Percentiles rank a stretch among this genome's conserved stretches.
Evolutionary conservation across 257 asterid species (phyloP).

Genomic region (Dorcoceras hygrometricum): DNA sequence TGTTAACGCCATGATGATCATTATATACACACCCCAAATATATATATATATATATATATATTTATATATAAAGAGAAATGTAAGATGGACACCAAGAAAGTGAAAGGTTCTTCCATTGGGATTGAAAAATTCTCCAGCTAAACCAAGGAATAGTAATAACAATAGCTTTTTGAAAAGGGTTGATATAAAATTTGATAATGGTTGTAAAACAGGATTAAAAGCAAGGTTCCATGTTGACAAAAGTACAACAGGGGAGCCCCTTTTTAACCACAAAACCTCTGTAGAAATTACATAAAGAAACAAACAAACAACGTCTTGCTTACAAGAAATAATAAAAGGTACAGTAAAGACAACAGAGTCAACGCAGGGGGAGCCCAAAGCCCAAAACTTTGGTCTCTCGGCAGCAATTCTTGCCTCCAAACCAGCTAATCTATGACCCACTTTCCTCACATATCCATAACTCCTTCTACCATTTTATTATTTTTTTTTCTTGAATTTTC

Average conservation of each 20-base stretch:
- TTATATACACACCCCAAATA: too few species aligned
- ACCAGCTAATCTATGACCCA: conserved; percentile 3
- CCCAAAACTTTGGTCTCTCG: neutral
- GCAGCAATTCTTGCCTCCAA: neutral
- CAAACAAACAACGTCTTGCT: neutral
- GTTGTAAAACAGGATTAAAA: neutral
- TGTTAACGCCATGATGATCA: too few species aligned
- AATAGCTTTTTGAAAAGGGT: neutral
- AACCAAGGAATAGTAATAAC: neutral
- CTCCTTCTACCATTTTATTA: neutral
- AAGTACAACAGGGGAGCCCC: neutral
- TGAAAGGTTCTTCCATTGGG: neutral
- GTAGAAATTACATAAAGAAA: too few species aligned
- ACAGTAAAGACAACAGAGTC: neutral
- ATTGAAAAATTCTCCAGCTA: neutral
- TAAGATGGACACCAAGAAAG: neutral
- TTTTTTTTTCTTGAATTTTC: neutral
- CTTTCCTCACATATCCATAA: neutral
- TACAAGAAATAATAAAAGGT: neutral
- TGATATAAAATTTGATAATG: neutral
- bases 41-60: too few species aligned
- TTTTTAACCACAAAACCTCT: neutral
- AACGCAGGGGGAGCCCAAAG: conserved; percentile 6
- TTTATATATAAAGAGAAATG: neutral
- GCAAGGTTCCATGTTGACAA: neutral